phyloP scores from a whole-genome alignment of 441 rosid genomes.

The Populus trichocarpa region DNA sequence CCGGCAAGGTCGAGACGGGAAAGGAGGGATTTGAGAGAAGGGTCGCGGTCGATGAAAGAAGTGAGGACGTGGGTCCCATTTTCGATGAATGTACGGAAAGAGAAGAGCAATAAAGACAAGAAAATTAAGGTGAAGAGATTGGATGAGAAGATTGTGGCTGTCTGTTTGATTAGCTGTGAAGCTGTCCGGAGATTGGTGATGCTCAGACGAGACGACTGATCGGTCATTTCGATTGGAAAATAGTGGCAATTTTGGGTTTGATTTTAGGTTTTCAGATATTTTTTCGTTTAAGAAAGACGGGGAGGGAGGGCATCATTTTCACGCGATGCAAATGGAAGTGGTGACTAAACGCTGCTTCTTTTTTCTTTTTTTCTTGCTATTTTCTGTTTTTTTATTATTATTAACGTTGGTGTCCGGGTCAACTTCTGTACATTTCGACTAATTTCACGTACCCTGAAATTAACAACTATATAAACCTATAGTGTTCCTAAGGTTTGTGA shows the following conservation, averaged over 20 bases:
- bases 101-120: conserved; percentile 69
- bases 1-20: conserved; percentile 69
- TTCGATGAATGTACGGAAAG: conserved; percentile 76
- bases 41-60: conserved; percentile 78
- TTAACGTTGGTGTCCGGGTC: no score
- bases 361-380: background rate
- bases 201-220: conserved; percentile 44
- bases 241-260: background rate
- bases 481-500: accelerated
- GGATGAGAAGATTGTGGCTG: conserved; percentile 48
- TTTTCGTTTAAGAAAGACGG: background rate
- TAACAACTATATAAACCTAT: no score
- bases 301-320: background rate
- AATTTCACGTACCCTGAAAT: no score
- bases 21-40: conserved; percentile 76
- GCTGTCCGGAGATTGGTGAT: conserved; percentile 54
- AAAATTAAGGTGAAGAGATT: conserved; percentile 53
- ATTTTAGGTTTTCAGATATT: background rate
- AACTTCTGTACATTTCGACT: no score
- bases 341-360: background rate
- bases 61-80: conserved; percentile 61
- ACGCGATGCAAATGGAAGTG: background rate
- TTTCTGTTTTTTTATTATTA: background rate
- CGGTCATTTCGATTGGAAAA: conserved; percentile 50
- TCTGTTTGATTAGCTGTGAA: conserved; percentile 44